Evolutionary conservation across 345 rosid genomes (phyloP).

Genomic region (Isatis tinctoria): DNA sequence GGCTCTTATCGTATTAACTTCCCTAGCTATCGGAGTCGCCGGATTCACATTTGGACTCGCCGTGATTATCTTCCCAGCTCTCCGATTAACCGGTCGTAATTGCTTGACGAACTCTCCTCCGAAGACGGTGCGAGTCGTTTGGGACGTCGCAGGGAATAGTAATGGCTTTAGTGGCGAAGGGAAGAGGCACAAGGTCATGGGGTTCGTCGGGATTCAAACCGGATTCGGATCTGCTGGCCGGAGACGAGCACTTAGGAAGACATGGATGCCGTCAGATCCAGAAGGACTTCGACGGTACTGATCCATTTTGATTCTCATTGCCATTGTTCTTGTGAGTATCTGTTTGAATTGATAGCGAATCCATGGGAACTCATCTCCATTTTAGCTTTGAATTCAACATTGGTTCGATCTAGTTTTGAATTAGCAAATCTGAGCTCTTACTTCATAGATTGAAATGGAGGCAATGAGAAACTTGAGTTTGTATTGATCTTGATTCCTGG

Average conservation of each 20-base stretch:
- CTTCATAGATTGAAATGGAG: background rate
- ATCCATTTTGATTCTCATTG: background rate
- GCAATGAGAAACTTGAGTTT: background rate
- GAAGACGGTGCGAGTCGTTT: slow-evolving; percentile 57
- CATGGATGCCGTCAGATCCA: slow-evolving; percentile 90
- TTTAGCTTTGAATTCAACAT: background rate
- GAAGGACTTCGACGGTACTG: slow-evolving; percentile 70
- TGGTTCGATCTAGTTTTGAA: slow-evolving; percentile 15
- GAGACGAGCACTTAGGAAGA: slow-evolving; percentile 67
- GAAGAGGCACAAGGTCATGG: slow-evolving; percentile 74
- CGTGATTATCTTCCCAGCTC: slow-evolving; percentile 34
- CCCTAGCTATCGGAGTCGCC: slow-evolving; percentile 52
- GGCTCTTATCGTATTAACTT: slow-evolving; percentile 36
- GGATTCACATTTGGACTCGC: slow-evolving; percentile 64
- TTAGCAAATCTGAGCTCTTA: background rate
- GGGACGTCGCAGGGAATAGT: slow-evolving; percentile 40
- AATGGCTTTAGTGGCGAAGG: slow-evolving; percentile 9
- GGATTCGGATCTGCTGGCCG: slow-evolving; percentile 64
- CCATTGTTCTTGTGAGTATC: background rate
- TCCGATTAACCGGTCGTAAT: slow-evolving; percentile 20
- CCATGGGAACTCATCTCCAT: background rate
- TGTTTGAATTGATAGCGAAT: background rate
- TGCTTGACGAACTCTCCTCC: slow-evolving; percentile 39
- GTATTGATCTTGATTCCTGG: background rate
- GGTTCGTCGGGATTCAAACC: slow-evolving; percentile 86